Evolutionary conservation across 106 monocot species (phyloP).

Genomic region (Allium sativum): DNA sequence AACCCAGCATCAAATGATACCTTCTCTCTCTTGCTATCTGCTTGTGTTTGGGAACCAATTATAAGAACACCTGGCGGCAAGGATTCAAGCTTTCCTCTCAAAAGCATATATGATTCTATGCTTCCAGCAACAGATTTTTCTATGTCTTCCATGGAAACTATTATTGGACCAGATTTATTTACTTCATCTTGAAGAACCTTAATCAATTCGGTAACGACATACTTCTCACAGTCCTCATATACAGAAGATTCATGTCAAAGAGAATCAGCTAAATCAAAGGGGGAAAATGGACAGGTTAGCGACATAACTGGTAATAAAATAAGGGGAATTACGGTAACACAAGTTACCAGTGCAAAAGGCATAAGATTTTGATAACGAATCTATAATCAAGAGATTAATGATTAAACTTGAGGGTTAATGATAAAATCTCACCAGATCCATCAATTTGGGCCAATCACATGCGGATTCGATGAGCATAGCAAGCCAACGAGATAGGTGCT

Average conservation of each 20-base stretch:
- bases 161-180: constrained; percentile 56
- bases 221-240: constrained; percentile 40
- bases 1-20: constrained; percentile 10
- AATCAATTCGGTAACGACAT: constrained; percentile 45
- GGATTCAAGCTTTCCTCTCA: constrained; percentile 70
- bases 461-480: too few species aligned
- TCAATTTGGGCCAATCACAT: too few species aligned
- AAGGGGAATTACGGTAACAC: too few species aligned
- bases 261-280: constrained; percentile 31
- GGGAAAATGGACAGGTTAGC: background rate
- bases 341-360: too few species aligned
- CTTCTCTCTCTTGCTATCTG: constrained; percentile 91
- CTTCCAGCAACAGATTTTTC: constrained; percentile 67
- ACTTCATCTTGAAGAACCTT: constrained; percentile 49
- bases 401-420: too few species aligned
- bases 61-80: constrained; percentile 75
- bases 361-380: too few species aligned
- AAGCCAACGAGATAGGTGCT: too few species aligned
- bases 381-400: too few species aligned
- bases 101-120: constrained; percentile 41
- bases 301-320: background rate
- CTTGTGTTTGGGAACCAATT: constrained; percentile 79
- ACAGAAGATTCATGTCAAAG: constrained; percentile 39
- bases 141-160: constrained; percentile 86
- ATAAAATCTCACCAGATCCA: too few species aligned